Conservation (phyloP, 2,329 filamentous ascomycete genomes). For the Monosporascus ibericus region DNA sequence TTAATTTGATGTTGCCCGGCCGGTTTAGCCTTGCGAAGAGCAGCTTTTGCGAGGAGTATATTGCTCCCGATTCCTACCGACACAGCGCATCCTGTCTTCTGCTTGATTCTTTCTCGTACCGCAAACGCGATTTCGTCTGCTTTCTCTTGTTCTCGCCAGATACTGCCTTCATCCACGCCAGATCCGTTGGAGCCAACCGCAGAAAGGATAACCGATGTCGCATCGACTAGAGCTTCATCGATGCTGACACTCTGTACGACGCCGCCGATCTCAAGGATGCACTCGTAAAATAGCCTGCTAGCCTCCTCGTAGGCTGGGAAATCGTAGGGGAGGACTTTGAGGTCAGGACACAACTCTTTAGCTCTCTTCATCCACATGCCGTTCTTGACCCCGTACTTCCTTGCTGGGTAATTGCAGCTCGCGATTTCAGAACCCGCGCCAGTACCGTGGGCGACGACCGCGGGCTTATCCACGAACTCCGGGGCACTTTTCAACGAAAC, state of each 20-base stretch:
- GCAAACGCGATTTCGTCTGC: slow-evolving; percentile 64
- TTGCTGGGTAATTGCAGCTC: slow-evolving; percentile 91
- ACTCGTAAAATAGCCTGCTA: slow-evolving; percentile 80
- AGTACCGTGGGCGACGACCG: slow-evolving; percentile 80
- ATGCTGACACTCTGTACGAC: slow-evolving; percentile 94
- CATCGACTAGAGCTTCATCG: slow-evolving; percentile 87
- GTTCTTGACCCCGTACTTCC: slow-evolving; percentile 83
- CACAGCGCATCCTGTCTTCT: slow-evolving; percentile 75
- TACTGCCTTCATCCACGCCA: slow-evolving; percentile 58
- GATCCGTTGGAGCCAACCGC: slow-evolving; percentile 61
- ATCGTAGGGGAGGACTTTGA: slow-evolving; percentile 92
- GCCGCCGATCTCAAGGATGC: slow-evolving; percentile 72
- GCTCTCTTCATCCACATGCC: slow-evolving; percentile 99
- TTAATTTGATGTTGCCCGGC: slow-evolving; percentile 87
- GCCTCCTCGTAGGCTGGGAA: slow-evolving; percentile 92
- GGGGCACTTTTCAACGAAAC: slow-evolving; percentile 77
- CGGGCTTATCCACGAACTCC: slow-evolving; percentile 69
- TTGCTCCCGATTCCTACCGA: slow-evolving; percentile 91
- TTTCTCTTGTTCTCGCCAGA: slow-evolving; percentile 72
- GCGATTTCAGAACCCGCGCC: slow-evolving; percentile 91
- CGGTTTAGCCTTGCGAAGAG: slow-evolving; percentile 85
- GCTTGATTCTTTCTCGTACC: slow-evolving; percentile 65
- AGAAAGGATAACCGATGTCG: slow-evolving; percentile 63
- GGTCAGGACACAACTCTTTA: slow-evolving; percentile 71
- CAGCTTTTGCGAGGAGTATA: slow-evolving; percentile 85